Percentiles rank a stretch among this genome's conserved stretches.
These are phyloP conservation scores for Dichotomocladium elegans DNA, from an alignment of 371 early-diverging fungal species.

Conservation along the genomic window DNA sequence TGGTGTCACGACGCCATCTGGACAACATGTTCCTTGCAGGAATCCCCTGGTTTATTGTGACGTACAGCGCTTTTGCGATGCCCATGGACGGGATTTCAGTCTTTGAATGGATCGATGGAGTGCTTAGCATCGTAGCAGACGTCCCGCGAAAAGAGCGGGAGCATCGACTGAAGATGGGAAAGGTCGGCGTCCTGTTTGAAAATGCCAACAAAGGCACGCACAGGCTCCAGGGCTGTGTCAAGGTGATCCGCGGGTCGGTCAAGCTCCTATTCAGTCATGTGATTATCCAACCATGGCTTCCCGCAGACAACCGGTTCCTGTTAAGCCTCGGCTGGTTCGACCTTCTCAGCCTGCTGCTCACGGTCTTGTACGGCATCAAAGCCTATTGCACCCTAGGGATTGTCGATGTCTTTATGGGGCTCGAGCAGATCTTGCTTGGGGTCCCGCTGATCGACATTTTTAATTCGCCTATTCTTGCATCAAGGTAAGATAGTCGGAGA, in stretches of 20 bases:
- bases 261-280: slow-evolving; percentile 9
- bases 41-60: slow-evolving; percentile 27
- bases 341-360: slow-evolving; percentile 12
- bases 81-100: too few relatives aligned
- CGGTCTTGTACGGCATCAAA: slow-evolving; percentile 21
- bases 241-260: slow-evolving; percentile 9
- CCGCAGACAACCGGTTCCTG: slow-evolving; percentile 9
- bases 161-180: too few relatives aligned
- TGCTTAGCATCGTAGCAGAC: too few relatives aligned
- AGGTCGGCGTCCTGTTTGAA: too few relatives aligned
- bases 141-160: too few relatives aligned
- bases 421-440: slow-evolving; percentile 16
- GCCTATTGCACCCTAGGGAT: slow-evolving; percentile 25
- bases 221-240: too few relatives aligned
- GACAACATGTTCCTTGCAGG: slow-evolving; percentile 19
- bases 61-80: slow-evolving; percentile 24
- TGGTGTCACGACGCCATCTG: neutral
- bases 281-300: slow-evolving; percentile 16
- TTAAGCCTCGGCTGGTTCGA: slow-evolving; percentile 19
- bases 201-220: too few relatives aligned
- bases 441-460: slow-evolving; percentile 20
- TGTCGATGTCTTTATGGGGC: slow-evolving; percentile 20
- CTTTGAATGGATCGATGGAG: too few relatives aligned
- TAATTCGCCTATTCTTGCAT: slow-evolving; percentile 28
- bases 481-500: too few relatives aligned